Conservation (phyloP, 2,329 filamentous ascomycete species). For the Phialemoniopsis sp. region DNA sequence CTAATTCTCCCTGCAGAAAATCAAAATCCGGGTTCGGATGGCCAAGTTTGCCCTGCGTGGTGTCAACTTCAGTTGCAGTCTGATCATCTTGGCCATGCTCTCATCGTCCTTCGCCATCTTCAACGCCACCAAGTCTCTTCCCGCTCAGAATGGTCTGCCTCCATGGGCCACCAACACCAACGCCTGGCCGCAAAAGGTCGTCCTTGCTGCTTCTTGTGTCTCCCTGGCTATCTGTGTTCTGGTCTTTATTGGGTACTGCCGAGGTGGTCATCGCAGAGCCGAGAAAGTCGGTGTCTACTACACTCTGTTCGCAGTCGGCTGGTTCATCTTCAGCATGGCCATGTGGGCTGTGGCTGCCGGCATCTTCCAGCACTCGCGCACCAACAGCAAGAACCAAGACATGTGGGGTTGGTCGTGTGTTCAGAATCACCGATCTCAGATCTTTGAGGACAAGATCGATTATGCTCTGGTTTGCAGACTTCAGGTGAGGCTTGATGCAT, state of each 20-base stretch:
- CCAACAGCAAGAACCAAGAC: constrained; percentile 73
- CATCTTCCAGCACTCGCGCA: constrained; percentile 74
- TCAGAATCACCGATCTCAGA: constrained; percentile 72
- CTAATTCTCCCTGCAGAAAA: constrained; percentile 58
- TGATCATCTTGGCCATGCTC: constrained; percentile 90
- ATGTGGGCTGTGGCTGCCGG: constrained; percentile 90
- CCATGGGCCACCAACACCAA: constrained; percentile 79
- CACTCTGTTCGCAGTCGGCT: constrained; percentile 86
- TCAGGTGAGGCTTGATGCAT: constrained; percentile 47
- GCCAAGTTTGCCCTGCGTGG: constrained; percentile 94
- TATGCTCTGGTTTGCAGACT: constrained; percentile 91
- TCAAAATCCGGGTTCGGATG: constrained; percentile 85
- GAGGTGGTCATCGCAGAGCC: constrained; percentile 80
- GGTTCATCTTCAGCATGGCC: constrained; percentile 88
- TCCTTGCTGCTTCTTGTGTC: constrained; percentile 73
- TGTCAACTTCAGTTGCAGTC: constrained; percentile 93
- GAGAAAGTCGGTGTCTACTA: constrained; percentile 96
- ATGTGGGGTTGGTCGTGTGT: constrained; percentile 99
- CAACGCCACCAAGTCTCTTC: constrained; percentile 75
- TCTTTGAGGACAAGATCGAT: constrained; percentile 78
- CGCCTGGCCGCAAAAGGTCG: constrained; percentile 84
- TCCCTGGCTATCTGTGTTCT: constrained; percentile 75
- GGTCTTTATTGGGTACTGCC: constrained; percentile 83
- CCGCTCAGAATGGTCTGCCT: constrained; percentile 74
- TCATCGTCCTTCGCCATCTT: constrained; percentile 88